phyloP scores from a whole-genome alignment of 305 asterid species.

The Fraxinus sp. region DNA sequence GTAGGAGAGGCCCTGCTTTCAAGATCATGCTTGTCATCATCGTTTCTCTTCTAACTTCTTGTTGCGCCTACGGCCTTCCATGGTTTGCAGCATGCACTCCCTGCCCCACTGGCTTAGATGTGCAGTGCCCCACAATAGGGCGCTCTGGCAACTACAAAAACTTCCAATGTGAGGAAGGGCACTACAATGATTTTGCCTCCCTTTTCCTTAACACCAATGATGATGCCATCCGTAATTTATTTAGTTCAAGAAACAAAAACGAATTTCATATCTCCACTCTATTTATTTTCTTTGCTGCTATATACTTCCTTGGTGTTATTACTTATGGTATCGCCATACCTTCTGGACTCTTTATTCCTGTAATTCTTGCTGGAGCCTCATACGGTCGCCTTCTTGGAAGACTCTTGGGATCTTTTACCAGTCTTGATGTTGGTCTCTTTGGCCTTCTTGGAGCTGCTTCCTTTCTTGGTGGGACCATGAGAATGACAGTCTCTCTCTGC shows the following conservation, averaged over 20 bases:
- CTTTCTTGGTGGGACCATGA: slow-evolving; percentile 96
- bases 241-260: slow-evolving; percentile 45
- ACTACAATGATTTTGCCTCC: slow-evolving; percentile 89
- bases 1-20: slow-evolving; percentile 79
- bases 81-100: slow-evolving; percentile 76
- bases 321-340: slow-evolving; percentile 97
- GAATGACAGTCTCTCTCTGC: slow-evolving; percentile 95
- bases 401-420: slow-evolving; percentile 53
- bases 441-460: slow-evolving; percentile 93
- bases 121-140: slow-evolving; percentile 68
- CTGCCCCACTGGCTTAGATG: slow-evolving; percentile 56
- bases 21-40: slow-evolving; percentile 68
- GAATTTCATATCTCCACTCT: slow-evolving; percentile 68
- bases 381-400: slow-evolving; percentile 84
- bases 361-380: slow-evolving; percentile 92
- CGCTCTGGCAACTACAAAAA: slow-evolving; percentile 78
- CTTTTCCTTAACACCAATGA: slow-evolving; percentile 85
- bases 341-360: slow-evolving; percentile 95
- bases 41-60: slow-evolving; percentile 74
- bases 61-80: slow-evolving; percentile 79
- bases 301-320: slow-evolving; percentile 73
- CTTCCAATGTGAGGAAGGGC: slow-evolving; percentile 72
- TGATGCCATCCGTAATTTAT: slow-evolving; percentile 86
- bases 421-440: slow-evolving; percentile 71
- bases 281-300: slow-evolving; percentile 52